phyloP scores from a whole-genome alignment of 2,329 filamentous ascomycete genomes.

The Boeremia exigua region DNA sequence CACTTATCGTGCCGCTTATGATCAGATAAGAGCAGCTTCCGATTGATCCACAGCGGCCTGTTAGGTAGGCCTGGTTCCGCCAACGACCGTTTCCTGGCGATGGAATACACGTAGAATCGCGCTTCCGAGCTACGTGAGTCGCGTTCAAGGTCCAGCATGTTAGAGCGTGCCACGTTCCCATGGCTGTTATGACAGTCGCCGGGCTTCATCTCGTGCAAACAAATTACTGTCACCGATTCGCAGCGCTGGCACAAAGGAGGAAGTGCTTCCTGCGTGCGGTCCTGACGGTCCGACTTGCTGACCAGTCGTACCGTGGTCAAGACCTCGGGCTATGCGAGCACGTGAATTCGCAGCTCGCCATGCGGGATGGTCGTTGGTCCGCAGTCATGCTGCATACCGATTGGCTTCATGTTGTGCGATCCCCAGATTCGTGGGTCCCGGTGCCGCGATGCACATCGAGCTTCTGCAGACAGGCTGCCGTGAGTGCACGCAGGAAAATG shows the following conservation, averaged over 20 bases:
- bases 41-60: not conserved
- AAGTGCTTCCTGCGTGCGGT: not conserved
- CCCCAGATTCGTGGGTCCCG: conserved; percentile 22
- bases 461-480: conserved; percentile 9
- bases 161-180: not conserved
- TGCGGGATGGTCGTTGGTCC: not conserved
- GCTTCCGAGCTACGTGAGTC: conserved; percentile 1
- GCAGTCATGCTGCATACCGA: conserved; percentile 5
- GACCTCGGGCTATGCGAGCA: conserved; percentile 9
- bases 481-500: conserved; percentile 25
- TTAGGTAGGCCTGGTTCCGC: not conserved
- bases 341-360: conserved; percentile 16
- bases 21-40: not conserved
- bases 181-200: not conserved
- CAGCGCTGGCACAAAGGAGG: not conserved
- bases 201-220: not conserved
- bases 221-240: not conserved
- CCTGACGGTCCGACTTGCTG: conserved; percentile 20
- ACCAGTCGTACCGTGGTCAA: conserved; percentile 9
- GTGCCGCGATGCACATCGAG: conserved; percentile 29
- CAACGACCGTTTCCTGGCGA: conserved; percentile 2
- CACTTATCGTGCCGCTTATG: not conserved
- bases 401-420: conserved; percentile 24
- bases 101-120: conserved; percentile 11
- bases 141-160: not conserved